Conservation (phyloP, 2,329 filamentous ascomycete genomes). For the Hymenotorrendiella dingleyae region DNA sequence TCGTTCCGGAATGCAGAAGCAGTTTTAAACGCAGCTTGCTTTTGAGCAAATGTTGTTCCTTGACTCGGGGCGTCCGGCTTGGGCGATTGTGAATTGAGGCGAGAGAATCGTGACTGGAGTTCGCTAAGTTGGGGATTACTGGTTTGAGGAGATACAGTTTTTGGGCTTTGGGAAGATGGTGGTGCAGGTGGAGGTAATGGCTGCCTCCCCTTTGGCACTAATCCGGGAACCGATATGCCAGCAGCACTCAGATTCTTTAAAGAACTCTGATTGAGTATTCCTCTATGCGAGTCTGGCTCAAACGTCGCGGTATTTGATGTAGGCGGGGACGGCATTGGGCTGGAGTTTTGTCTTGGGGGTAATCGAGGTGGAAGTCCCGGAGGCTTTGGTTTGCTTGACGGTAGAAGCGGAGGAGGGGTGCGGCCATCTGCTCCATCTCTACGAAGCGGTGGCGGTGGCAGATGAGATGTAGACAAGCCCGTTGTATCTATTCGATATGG, state of each 20-base stretch:
- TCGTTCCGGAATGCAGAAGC: constrained; percentile 44
- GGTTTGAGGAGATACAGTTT: constrained; percentile 8
- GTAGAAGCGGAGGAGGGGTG: constrained; percentile 19
- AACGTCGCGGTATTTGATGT: constrained; percentile 26
- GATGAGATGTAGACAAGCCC: constrained; percentile 50
- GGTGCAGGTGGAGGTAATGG: constrained; percentile 24
- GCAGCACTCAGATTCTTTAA: constrained; percentile 52
- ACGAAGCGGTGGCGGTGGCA: constrained; percentile 54
- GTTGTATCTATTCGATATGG: constrained; percentile 57
- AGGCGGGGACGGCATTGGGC: constrained; percentile 35
- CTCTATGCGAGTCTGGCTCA: constrained; percentile 28
- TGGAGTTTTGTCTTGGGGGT: constrained; percentile 40
- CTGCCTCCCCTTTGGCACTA: constrained; percentile 40
- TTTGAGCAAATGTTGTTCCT: constrained; percentile 48
- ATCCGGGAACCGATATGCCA: constrained; percentile 59
- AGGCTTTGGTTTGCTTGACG: constrained; percentile 24
- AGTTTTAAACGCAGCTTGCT: constrained; percentile 48
- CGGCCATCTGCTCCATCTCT: constrained; percentile 29
- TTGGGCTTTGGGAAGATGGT: constrained; percentile 20
- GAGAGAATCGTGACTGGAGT: constrained; percentile 32
- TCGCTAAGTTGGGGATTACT: constrained; percentile 28
- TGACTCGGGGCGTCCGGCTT: constrained; percentile 28
- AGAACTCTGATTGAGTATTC: constrained; percentile 38
- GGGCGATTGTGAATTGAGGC: constrained; percentile 29
- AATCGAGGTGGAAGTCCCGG: constrained; percentile 52